Conservation (phyloP, 1,139 yeast species). For the Geotrichum reessii region DNA sequence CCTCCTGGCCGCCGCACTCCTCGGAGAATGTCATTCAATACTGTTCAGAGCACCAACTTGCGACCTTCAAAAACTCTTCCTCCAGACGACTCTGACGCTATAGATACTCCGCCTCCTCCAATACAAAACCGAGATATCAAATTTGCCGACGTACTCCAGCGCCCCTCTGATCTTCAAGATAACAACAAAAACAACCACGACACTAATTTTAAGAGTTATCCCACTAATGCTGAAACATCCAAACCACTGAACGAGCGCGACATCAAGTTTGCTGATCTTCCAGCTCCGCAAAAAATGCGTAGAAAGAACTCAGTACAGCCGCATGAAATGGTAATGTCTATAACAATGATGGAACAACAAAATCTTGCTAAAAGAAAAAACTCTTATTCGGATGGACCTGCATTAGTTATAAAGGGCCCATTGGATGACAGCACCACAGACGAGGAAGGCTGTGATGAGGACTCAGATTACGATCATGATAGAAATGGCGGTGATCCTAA, state of each 20-base stretch:
- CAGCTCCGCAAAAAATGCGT: constrained; percentile 38
- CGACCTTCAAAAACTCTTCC: background rate
- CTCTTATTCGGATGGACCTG: constrained; percentile 61
- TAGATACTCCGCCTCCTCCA: background rate
- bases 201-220: background rate
- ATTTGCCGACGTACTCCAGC: background rate
- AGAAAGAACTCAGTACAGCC: constrained; percentile 55
- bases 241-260: constrained; percentile 35
- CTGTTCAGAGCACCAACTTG: background rate
- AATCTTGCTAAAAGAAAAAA: background rate
- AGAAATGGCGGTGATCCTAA: constrained; percentile 14
- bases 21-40: constrained; percentile 2
- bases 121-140: background rate
- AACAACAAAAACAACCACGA: background rate
- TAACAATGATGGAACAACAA: constrained; percentile 53
- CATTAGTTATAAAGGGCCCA: constrained; percentile 74
- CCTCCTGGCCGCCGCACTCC: constrained; percentile 11
- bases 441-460: constrained; percentile 31
- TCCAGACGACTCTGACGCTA: background rate
- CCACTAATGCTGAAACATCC: background rate
- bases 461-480: constrained; percentile 31
- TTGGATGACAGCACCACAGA: constrained; percentile 41
- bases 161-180: background rate
- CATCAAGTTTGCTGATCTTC: constrained; percentile 42
- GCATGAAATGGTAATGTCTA: constrained; percentile 63